Conservation (phyloP, 768 basidiomycete genomes). For the Russula vinacea region DNA sequence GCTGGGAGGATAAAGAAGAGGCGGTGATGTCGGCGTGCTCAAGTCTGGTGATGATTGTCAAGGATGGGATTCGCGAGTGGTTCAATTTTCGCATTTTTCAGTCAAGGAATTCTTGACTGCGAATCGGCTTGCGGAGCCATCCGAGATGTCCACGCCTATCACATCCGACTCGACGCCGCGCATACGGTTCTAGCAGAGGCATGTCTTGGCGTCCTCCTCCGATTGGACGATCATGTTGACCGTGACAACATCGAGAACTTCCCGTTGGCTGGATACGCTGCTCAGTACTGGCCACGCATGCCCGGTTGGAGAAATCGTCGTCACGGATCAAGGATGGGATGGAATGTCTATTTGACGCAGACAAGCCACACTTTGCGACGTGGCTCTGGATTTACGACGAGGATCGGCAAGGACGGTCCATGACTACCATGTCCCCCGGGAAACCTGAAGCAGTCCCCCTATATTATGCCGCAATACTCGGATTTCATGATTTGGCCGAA, state of each 20-base stretch:
- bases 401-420: background rate
- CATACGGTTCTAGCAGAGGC: background rate
- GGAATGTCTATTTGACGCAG: background rate
- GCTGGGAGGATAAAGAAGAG: background rate
- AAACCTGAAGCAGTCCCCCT: background rate
- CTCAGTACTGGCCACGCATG: background rate
- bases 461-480: background rate
- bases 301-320: background rate
- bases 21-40: background rate
- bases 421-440: too few relatives aligned
- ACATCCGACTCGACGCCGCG: background rate
- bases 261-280: background rate
- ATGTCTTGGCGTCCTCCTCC: background rate
- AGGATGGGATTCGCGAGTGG: background rate
- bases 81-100: conserved; percentile 6
- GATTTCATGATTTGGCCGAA: background rate
- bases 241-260: background rate
- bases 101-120: conserved; percentile 2
- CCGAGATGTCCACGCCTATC: background rate
- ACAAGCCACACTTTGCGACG: background rate
- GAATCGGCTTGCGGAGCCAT: background rate
- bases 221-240: background rate
- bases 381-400: background rate
- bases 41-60: background rate
- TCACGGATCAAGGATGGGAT: background rate